A percentile compares a stretch with the other conserved stretches of the same genome.
Conservation (phyloP, 2,329 filamentous ascomycete genomes). For the Didymella pomorum region DNA sequence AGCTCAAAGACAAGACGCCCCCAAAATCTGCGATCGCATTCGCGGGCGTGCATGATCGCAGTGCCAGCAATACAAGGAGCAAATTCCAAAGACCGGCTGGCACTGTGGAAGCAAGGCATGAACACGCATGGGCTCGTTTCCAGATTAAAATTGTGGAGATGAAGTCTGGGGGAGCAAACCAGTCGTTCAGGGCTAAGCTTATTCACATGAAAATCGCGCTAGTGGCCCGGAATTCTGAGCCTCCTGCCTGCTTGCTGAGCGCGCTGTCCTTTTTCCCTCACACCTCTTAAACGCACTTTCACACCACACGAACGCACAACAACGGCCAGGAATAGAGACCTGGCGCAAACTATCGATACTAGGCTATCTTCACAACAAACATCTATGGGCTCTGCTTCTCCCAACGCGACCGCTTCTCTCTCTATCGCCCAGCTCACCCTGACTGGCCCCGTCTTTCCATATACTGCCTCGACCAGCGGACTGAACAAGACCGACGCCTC, state of each 20-base stretch:
- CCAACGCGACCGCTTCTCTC: constrained; percentile 42
- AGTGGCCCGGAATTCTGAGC: constrained; percentile 31
- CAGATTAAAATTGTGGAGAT: constrained; percentile 16
- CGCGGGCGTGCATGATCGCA: background rate
- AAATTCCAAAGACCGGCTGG: background rate
- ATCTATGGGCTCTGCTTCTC: constrained; percentile 57
- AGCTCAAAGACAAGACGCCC: constrained; percentile 9
- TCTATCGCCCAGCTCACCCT: constrained; percentile 44
- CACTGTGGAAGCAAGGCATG: constrained; percentile 14
- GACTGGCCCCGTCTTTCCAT: constrained; percentile 46
- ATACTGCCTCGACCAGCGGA: constrained; percentile 46
- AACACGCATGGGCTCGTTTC: constrained; percentile 11
- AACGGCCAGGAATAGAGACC: constrained; percentile 41
- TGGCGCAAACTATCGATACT: constrained; percentile 38
- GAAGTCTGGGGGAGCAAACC: constrained; percentile 28
- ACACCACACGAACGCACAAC: constrained; percentile 25
- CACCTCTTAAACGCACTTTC: constrained; percentile 29
- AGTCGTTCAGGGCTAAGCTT: constrained; percentile 28
- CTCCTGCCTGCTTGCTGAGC: constrained; percentile 27
- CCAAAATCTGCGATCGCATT: background rate
- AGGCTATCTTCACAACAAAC: constrained; percentile 37
- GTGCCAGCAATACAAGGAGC: constrained; percentile 3
- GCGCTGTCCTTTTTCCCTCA: constrained; percentile 27
- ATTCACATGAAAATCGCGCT: constrained; percentile 37
- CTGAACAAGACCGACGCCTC: constrained; percentile 55